These are phyloP conservation scores for Pseudogymnoascus sp. DNA, from an alignment of 2,329 filamentous ascomycete genomes.

Conservation along the genomic window DNA sequence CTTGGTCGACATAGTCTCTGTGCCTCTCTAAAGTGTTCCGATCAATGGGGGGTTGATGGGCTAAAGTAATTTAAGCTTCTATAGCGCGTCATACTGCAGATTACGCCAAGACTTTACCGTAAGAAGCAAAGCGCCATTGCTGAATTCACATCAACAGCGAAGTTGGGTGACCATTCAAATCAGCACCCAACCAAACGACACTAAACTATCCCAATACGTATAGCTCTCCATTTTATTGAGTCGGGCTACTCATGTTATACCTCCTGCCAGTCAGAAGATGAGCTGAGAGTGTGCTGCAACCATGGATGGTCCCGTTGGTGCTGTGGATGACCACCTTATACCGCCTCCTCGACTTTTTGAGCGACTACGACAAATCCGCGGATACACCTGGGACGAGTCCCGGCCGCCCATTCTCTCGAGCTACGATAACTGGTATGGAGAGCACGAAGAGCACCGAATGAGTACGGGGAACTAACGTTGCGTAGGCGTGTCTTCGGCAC, in stretches of 20 bases:
- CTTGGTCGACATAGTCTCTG: neutral
- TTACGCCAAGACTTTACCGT: slow-evolving; percentile 5
- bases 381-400: slow-evolving; percentile 70
- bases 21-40: neutral
- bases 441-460: neutral
- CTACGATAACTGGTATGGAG: slow-evolving; percentile 76
- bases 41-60: neutral
- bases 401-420: slow-evolving; percentile 53
- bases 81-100: slow-evolving; percentile 6
- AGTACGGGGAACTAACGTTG: neutral
- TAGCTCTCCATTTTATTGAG: slow-evolving; percentile 2
- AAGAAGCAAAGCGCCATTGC: slow-evolving; percentile 4
- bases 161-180: slow-evolving; percentile 7
- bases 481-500: slow-evolving; percentile 59
- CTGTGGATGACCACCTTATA: slow-evolving; percentile 37
- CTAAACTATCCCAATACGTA: slow-evolving; percentile 5
- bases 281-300: slow-evolving; percentile 6
- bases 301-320: slow-evolving; percentile 22
- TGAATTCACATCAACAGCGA: slow-evolving; percentile 5
- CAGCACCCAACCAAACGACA: slow-evolving; percentile 2
- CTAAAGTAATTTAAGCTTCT: slow-evolving; percentile 4
- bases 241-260: neutral
- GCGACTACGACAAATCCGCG: slow-evolving; percentile 63
- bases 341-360: slow-evolving; percentile 65
- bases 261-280: slow-evolving; percentile 6